Percentiles rank a stretch among this genome's conserved stretches.
phyloP scores from a whole-genome alignment of 1,284 basidiomycete species.

The Neonothopanus nambi region DNA sequence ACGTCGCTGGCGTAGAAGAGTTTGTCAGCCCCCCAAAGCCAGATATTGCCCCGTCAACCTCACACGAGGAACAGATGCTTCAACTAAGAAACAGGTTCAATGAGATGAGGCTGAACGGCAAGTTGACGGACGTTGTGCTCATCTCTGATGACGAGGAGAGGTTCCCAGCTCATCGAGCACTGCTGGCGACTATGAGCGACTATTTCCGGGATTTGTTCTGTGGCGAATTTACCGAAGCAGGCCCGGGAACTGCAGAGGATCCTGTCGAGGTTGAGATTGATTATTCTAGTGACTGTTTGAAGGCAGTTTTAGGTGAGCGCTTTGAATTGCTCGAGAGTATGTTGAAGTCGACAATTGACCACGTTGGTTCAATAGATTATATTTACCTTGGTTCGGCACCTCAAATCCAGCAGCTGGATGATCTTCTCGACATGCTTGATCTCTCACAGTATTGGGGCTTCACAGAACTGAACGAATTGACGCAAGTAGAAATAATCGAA shows the following conservation, averaged over 20 bases:
- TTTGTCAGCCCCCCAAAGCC: conserved; percentile 22
- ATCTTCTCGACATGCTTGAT: too few relatives aligned
- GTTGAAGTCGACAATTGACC: too few relatives aligned
- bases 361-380: too few relatives aligned
- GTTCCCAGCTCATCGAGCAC: conserved; percentile 33
- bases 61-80: conserved; percentile 19
- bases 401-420: too few relatives aligned
- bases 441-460: too few relatives aligned
- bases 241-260: conserved; percentile 17
- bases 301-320: conserved; percentile 27
- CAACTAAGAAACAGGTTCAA: conserved; percentile 26
- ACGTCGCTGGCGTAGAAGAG: conserved; percentile 31
- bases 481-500: too few relatives aligned
- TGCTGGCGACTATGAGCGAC: conserved; percentile 30
- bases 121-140: conserved; percentile 34
- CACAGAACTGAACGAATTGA: too few relatives aligned
- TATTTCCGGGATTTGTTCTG: conserved; percentile 32
- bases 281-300: conserved; percentile 14
- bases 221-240: conserved; percentile 23
- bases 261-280: conserved; percentile 20
- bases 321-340: too few relatives aligned
- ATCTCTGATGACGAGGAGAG: conserved; percentile 19
- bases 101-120: conserved; percentile 26
- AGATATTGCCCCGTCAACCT: conserved; percentile 1
- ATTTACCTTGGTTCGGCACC: too few relatives aligned